These are phyloP conservation scores for Nannochloris sp. DNA, from an alignment of 139 green algal species.

Conservation along the genomic window DNA sequence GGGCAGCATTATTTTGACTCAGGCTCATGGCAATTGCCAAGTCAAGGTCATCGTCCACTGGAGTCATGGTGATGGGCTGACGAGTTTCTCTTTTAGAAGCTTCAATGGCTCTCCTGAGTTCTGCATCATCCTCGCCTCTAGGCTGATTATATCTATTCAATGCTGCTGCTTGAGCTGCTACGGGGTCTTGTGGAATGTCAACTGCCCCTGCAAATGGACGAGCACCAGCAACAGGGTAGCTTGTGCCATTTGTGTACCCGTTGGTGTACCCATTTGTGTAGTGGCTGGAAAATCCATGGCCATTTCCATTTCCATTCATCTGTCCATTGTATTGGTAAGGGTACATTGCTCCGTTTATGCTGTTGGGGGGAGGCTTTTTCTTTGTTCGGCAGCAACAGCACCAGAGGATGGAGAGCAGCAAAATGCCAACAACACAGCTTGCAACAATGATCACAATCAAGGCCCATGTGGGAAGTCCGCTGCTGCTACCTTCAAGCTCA, in stretches of 20 bases:
- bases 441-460: conserved; percentile 13
- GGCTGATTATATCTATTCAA: not conserved
- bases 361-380: not conserved
- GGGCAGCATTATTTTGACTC: not conserved
- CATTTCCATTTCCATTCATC: not conserved
- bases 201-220: not conserved
- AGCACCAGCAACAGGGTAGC: not conserved
- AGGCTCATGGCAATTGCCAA: not conserved
- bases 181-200: not conserved
- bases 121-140: not conserved
- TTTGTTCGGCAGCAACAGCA: conserved; percentile 10
- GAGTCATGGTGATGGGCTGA: not conserved
- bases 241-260: conserved; percentile 7
- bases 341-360: not conserved
- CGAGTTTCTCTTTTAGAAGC: conserved; percentile 19
- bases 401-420: not conserved
- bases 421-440: conserved; percentile 5
- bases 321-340: not conserved
- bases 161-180: not conserved
- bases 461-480: conserved; percentile 18
- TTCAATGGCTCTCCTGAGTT: conserved; percentile 15
- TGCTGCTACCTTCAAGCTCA: conserved; percentile 3
- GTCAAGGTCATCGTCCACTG: not conserved
- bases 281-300: not conserved
- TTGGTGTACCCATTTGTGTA: conserved; percentile 5